Evolutionary conservation across 2,329 filamentous ascomycete species (phyloP).

Genomic region (Aspergillus calidoustus): DNA sequence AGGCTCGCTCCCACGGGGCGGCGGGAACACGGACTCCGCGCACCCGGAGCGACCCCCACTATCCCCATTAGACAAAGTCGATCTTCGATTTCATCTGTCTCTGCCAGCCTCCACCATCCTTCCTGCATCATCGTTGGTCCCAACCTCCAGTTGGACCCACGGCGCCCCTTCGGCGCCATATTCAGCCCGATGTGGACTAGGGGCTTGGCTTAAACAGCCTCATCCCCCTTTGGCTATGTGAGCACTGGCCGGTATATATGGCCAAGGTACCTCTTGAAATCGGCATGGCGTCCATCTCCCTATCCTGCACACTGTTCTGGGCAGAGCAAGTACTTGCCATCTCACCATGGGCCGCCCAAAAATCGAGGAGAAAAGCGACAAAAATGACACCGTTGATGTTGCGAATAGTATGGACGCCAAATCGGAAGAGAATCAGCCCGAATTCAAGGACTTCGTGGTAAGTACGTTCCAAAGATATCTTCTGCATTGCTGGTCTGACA

Average conservation of each 20-base stretch:
- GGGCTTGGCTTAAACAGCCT: background rate
- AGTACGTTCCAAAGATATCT: background rate
- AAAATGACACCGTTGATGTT: background rate
- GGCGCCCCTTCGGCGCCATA: background rate
- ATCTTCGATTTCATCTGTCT: background rate
- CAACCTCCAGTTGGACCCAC: background rate
- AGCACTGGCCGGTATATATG: background rate
- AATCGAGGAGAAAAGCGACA: background rate
- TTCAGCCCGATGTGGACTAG: background rate
- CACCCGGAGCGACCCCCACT: background rate
- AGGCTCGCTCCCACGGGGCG: conserved; percentile 4
- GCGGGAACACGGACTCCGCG: background rate
- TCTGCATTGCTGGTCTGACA: background rate
- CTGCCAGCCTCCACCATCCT: background rate
- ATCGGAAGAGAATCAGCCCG: background rate
- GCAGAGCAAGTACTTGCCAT: background rate
- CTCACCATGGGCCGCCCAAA: background rate
- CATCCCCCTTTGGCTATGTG: background rate
- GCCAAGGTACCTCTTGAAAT: background rate
- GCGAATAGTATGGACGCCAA: background rate
- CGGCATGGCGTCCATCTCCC: background rate
- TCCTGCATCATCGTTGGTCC: background rate
- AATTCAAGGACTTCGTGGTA: conserved; percentile 11
- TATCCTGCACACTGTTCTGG: background rate
- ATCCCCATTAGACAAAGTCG: background rate